Percentiles rank a stretch among this genome's conserved stretches.
Conservation (phyloP, 2,329 filamentous ascomycete genomes). For the Pseudocercospora vitis region DNA sequence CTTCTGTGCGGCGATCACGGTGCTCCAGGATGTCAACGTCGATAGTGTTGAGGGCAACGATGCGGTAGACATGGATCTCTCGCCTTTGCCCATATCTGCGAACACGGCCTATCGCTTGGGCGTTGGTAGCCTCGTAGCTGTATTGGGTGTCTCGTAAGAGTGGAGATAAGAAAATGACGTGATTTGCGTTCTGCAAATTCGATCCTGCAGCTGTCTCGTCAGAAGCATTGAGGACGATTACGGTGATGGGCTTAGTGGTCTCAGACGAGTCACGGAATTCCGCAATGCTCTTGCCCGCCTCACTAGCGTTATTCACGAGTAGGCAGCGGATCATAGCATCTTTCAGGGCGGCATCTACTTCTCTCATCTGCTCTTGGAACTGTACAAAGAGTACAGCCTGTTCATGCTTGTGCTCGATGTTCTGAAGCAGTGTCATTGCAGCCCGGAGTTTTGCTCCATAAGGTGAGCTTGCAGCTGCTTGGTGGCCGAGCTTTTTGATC, state of each 20-base stretch:
- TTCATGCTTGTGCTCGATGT: conserved; percentile 44
- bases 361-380: conserved; percentile 47
- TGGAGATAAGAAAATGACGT: conserved; percentile 63
- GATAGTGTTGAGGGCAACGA: conserved; percentile 75
- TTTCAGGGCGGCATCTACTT: conserved; percentile 39
- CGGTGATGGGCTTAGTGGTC: conserved; percentile 41
- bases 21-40: conserved; percentile 51
- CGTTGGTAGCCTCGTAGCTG: conserved; percentile 59
- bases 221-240: conserved; percentile 59
- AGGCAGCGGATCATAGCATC: conserved; percentile 37
- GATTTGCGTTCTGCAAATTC: conserved; percentile 64
- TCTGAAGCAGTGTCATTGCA: conserved; percentile 47
- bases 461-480: conserved; percentile 14
- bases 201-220: conserved; percentile 59
- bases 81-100: conserved; percentile 59
- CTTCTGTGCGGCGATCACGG: conserved; percentile 39
- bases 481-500: conserved; percentile 38
- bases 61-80: conserved; percentile 62
- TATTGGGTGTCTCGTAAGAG: conserved; percentile 52
- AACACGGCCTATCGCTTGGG: conserved; percentile 63
- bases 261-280: conserved; percentile 25
- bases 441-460: conserved; percentile 52
- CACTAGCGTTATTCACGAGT: conserved; percentile 38
- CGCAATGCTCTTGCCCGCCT: conserved; percentile 24
- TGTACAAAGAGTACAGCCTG: conserved; percentile 59